Evolutionary conservation across 2,329 filamentous ascomycete genomes (phyloP).

Genomic region (Xylaria arbuscula): DNA sequence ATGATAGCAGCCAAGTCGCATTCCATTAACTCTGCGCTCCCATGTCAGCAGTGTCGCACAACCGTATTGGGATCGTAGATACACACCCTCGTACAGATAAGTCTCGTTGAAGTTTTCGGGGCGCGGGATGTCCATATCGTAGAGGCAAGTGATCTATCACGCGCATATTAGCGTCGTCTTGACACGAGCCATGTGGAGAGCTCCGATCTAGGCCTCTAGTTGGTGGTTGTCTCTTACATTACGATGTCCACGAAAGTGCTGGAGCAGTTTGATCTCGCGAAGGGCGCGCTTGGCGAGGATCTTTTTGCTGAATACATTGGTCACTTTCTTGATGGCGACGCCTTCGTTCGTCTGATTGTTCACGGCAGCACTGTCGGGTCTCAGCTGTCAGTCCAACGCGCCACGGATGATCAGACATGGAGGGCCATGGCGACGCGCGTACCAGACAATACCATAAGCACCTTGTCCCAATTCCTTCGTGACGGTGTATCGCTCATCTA

Average conservation of each 20-base stretch:
- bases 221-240: slow-evolving; percentile 67
- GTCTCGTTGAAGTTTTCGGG: slow-evolving; percentile 99
- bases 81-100: slow-evolving; percentile 94
- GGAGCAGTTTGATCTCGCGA: slow-evolving; percentile 97
- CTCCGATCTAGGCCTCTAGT: neutral
- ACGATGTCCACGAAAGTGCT: slow-evolving; percentile 93
- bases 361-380: slow-evolving; percentile 78
- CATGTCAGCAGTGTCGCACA: slow-evolving; percentile 34
- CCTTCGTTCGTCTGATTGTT: slow-evolving; percentile 92
- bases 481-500: slow-evolving; percentile 97
- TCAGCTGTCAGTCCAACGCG: slow-evolving; percentile 12
- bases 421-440: slow-evolving; percentile 50
- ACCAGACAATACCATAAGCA: slow-evolving; percentile 99
- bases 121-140: slow-evolving; percentile 98
- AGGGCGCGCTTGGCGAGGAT: slow-evolving; percentile 97
- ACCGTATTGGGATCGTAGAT: neutral
- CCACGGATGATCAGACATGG: neutral
- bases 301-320: slow-evolving; percentile 99
- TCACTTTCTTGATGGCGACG: slow-evolving; percentile 99
- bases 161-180: slow-evolving; percentile 33
- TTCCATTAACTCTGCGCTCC: slow-evolving; percentile 88
- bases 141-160: slow-evolving; percentile 95
- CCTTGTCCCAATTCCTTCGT: slow-evolving; percentile 99
- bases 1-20: slow-evolving; percentile 98
- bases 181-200: slow-evolving; percentile 38